Conservation (phyloP, 1,284 basidiomycete genomes). For the Lentinula novae-zelandiae region DNA sequence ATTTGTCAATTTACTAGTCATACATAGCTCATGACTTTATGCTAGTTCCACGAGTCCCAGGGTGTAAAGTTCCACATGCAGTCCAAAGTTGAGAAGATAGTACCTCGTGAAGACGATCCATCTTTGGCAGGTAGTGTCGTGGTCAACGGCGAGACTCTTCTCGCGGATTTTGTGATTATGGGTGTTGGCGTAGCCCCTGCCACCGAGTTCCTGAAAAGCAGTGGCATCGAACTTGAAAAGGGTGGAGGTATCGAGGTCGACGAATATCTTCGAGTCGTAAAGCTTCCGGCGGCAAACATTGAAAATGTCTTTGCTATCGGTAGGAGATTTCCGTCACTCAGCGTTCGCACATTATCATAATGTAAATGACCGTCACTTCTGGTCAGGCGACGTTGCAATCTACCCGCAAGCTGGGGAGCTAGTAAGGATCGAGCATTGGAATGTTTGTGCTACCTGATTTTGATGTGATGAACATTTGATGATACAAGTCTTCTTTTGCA, state of each 20-base stretch:
- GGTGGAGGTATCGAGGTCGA: slow-evolving; percentile 85
- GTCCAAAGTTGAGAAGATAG: slow-evolving; percentile 71
- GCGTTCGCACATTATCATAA: neutral
- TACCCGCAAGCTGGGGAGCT: slow-evolving; percentile 66
- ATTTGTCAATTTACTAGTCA: neutral
- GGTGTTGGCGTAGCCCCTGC: slow-evolving; percentile 89
- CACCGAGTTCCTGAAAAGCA: slow-evolving; percentile 77
- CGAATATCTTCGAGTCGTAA: slow-evolving; percentile 66
- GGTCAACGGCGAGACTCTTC: slow-evolving; percentile 67
- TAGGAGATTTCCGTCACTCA: slow-evolving; percentile 20
- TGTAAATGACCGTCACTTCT: neutral
- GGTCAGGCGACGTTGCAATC: slow-evolving; percentile 76
- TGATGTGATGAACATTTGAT: slow-evolving; percentile 16
- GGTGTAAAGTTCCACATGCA: slow-evolving; percentile 85
- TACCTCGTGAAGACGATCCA: slow-evolving; percentile 51
- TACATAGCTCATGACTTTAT: neutral
- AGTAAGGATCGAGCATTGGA: slow-evolving; percentile 88
- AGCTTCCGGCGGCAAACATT: slow-evolving; percentile 40
- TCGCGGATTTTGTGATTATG: slow-evolving; percentile 83
- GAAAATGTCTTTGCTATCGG: slow-evolving; percentile 82
- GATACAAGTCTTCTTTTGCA: slow-evolving; percentile 26
- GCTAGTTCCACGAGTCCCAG: slow-evolving; percentile 72
- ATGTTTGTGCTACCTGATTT: slow-evolving; percentile 43
- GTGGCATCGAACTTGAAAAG: slow-evolving; percentile 66
- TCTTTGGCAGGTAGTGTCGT: slow-evolving; percentile 56